These are phyloP conservation scores for Vitis hybrid DNA, from an alignment of 177 flowering plant species.

Conservation along the genomic window DNA sequence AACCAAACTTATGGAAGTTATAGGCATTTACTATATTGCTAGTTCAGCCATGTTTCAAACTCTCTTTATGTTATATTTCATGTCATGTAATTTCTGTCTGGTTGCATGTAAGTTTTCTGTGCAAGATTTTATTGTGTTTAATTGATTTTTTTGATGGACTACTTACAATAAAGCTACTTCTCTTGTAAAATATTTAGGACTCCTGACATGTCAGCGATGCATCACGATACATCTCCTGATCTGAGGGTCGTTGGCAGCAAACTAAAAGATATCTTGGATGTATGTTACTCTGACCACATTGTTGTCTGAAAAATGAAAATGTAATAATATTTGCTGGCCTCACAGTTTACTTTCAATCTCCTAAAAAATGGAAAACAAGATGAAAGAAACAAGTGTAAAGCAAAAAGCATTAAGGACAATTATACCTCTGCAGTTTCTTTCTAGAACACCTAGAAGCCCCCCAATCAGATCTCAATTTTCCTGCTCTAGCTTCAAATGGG, in stretches of 20 bases:
- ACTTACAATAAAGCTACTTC: not conserved
- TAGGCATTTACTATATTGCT: no score
- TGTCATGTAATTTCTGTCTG: no score
- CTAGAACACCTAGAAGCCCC: no score
- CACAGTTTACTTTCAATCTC: not conserved
- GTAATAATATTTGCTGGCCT: not conserved
- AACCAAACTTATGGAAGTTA: no score
- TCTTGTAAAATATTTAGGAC: slow-evolving; percentile 57
- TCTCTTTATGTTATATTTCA: no score
- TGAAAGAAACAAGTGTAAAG: no score
- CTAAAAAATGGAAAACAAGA: not conserved
- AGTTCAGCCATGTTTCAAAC: no score
- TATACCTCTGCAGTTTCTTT: no score
- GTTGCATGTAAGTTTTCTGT: not conserved
- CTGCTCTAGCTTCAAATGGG: no score
- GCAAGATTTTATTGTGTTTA: not conserved
- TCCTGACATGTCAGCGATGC: slow-evolving; percentile 97
- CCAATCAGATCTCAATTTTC: no score
- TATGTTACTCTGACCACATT: slow-evolving; percentile 16
- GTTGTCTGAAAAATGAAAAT: not conserved
- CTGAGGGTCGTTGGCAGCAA: slow-evolving; percentile 76
- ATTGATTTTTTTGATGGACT: not conserved
- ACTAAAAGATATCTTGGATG: slow-evolving; percentile 87
- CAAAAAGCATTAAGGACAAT: no score
- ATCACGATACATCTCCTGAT: slow-evolving; percentile 85